Percentiles rank a stretch among this genome's conserved stretches.
Evolutionary conservation across 441 rosid genomes (phyloP).

Genomic region (Gossypium schwendimanii): DNA sequence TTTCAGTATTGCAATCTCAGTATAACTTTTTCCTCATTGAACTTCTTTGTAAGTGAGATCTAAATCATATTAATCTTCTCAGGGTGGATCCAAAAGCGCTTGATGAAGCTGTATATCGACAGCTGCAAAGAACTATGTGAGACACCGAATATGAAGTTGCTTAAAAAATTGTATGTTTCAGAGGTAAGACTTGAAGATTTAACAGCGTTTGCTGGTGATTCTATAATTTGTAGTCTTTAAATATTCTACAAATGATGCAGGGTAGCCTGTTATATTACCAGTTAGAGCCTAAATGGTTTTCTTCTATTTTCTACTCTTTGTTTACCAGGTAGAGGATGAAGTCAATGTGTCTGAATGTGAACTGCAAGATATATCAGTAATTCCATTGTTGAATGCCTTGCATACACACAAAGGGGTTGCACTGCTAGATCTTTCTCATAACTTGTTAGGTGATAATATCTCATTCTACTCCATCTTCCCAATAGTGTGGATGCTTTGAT

Average conservation of each 20-base stretch:
- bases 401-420: constrained; percentile 60
- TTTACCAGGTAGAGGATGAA: constrained; percentile 84
- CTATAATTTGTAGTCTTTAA: constrained; percentile 4
- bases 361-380: constrained; percentile 82
- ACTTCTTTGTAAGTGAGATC: not conserved
- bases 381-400: constrained; percentile 73
- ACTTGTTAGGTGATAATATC: constrained; percentile 62
- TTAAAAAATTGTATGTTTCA: constrained; percentile 67
- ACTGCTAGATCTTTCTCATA: constrained; percentile 81
- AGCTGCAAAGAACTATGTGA: constrained; percentile 66
- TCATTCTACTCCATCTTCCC: constrained; percentile 7
- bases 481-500: not conserved
- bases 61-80: constrained; percentile 16
- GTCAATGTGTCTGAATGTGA: constrained; percentile 72
- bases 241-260: constrained; percentile 12
- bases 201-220: constrained; percentile 1
- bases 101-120: constrained; percentile 78
- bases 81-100: constrained; percentile 95
- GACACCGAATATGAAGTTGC: constrained; percentile 71
- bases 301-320: not conserved
- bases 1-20: not conserved
- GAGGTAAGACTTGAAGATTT: constrained; percentile 48
- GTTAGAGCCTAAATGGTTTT: constrained; percentile 11
- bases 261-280: constrained; percentile 3
- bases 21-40: not conserved